Percentiles rank a stretch among this genome's conserved stretches.
Conservation (phyloP, 2,329 filamentous ascomycete genomes). For the Colletotrichum cereale region DNA sequence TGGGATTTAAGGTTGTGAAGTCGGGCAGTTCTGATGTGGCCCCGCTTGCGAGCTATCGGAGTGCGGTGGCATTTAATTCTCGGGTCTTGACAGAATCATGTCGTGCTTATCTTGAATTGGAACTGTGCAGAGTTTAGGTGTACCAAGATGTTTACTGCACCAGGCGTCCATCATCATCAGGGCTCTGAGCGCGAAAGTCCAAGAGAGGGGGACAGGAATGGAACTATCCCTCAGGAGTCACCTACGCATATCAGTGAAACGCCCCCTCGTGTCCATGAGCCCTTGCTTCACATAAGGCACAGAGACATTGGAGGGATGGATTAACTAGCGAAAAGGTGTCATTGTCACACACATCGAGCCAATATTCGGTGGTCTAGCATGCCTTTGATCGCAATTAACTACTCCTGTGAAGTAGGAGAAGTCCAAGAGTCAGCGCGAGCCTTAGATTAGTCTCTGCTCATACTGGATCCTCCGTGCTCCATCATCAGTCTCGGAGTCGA, state of each 20-base stretch:
- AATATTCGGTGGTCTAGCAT: neutral
- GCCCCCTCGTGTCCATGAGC: neutral
- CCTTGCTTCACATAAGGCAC: conserved; percentile 10
- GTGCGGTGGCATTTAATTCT: neutral
- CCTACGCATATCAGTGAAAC: neutral
- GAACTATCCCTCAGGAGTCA: neutral
- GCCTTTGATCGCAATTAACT: neutral
- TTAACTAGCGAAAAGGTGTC: neutral
- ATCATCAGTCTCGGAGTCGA: neutral
- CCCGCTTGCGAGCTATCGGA: neutral
- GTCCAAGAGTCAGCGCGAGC: conserved; percentile 9
- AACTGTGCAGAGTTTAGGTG: neutral
- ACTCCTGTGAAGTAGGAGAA: neutral
- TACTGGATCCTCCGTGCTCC: neutral
- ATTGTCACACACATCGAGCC: neutral
- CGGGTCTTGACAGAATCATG: neutral
- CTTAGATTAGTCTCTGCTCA: neutral
- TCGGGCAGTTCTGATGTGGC: neutral
- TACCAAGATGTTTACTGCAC: neutral
- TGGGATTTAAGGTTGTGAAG: neutral
- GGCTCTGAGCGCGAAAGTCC: neutral
- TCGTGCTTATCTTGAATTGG: neutral
- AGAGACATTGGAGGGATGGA: neutral
- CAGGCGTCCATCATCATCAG: neutral
- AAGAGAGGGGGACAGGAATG: neutral